Evolutionary conservation across 495 filamentous ascomycete genomes (phyloP).

Genomic region (Baudoinia panamericana): DNA sequence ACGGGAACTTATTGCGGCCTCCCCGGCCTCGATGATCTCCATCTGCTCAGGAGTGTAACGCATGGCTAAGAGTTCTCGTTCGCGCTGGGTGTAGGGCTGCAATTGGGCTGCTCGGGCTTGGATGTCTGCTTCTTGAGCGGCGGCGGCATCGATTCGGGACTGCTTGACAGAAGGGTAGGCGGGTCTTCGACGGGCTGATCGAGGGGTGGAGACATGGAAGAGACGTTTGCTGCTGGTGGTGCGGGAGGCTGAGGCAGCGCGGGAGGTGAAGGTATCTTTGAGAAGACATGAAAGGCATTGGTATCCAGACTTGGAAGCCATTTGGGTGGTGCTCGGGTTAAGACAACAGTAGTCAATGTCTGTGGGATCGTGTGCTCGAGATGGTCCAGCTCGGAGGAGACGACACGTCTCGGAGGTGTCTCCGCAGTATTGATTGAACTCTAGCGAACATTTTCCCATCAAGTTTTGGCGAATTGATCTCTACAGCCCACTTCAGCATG

Average conservation of each 20-base stretch:
- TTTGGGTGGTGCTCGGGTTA: too few species aligned
- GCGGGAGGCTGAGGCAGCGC: background rate
- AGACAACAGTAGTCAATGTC: too few species aligned
- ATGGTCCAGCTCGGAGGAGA: too few species aligned
- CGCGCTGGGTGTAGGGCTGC: constrained; percentile 52
- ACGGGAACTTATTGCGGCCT: constrained; percentile 61
- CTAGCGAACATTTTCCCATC: too few species aligned
- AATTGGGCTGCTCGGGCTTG: constrained; percentile 28
- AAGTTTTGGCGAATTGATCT: too few species aligned
- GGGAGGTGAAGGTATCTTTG: constrained; percentile 2
- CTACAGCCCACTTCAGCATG: too few species aligned
- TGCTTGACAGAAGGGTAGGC: constrained; percentile 29
- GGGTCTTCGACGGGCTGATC: constrained; percentile 22
- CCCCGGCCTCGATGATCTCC: constrained; percentile 72
- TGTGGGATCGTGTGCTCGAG: too few species aligned
- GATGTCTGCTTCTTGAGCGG: constrained; percentile 25
- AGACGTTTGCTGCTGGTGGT: too few species aligned
- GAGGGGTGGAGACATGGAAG: constrained; percentile 15
- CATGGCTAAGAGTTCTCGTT: constrained; percentile 47
- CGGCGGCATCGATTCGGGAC: constrained; percentile 21
- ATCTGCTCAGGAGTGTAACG: constrained; percentile 72
- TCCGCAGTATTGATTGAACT: too few species aligned
- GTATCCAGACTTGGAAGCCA: constrained; percentile 11
- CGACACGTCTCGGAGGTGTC: too few species aligned
- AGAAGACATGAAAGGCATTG: constrained; percentile 18